Base-by-base conservation (phyloP, 2,329 filamentous ascomycete species). In the Paraconiothyrium sp. region DNA sequence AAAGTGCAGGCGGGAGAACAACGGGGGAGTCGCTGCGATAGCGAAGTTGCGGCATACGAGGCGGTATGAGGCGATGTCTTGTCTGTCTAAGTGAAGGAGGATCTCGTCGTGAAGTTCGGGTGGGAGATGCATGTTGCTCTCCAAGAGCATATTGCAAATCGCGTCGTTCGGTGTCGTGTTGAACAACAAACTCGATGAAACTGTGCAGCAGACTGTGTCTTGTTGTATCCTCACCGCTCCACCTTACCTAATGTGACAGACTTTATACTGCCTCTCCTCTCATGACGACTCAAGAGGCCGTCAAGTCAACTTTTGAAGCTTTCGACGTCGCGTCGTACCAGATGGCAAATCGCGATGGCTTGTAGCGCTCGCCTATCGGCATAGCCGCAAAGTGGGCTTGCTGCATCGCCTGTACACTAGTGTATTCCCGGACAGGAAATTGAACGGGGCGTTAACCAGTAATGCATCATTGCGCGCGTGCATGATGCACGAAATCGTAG, bases 71-170 rank as follows among this genome's bases (percentile, higher is more conserved):
- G 41, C 41, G 8, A 47, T 9, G 27, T 56, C 54, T 37, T 20
- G n/a, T 22, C 43, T 32, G n/a, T 41, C 54, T 9, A 56, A 41
- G 20, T 56, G 41, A 16, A 20, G 54, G 10, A 56, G 39, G 27
- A 56, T 56, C 16, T 32, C 41, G 14, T 56, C 54, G 54, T 56
- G 54, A 16, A 56, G 41, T 27, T 56, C 54, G 2, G 54, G 24
- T 16, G 54, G 54, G 16, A 56, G 41, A 3, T 47, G 43, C 54
- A 56, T 56, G 30, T 7, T 44, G n/a, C 16, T 47, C 14, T 20
- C 35, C 3, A 32, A 3, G 35, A 6, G 20, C 14, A 8, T 37
- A 3, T 8, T 14, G 9, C 20, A 9, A 9, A 9, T 30, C 41
- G 11, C 9, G 20, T 44, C 8, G 41, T 8, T 3, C 13, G 13